Evolutionary conservation across 192 early-diverging fungal species (phyloP).

Genomic region (Umbelopsis ramanniana): DNA sequence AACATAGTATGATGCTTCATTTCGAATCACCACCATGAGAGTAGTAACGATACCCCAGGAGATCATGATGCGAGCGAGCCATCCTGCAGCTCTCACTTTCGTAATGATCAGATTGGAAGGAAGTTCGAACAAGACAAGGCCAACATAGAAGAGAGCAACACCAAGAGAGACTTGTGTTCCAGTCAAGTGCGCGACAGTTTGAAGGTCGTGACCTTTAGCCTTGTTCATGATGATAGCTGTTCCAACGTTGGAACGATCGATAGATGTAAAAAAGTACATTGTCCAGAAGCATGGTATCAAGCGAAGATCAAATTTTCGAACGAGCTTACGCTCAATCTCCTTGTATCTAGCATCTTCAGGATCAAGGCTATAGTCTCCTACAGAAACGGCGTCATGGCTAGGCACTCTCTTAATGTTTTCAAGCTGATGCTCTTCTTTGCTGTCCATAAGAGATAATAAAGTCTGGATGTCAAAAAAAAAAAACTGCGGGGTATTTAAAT

Average conservation of each 20-base stretch:
- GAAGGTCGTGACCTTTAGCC: not conserved
- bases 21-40: not conserved
- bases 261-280: not conserved
- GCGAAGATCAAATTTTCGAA: not conserved
- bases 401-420: not conserved
- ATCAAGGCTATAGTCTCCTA: not conserved
- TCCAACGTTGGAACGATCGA: not conserved
- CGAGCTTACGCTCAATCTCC: not conserved
- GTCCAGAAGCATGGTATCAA: not conserved
- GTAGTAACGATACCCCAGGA: not conserved
- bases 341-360: not conserved
- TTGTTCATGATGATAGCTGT: slow-evolving; percentile 9
- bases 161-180: not conserved
- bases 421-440: not conserved
- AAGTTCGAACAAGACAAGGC: slow-evolving; percentile 3
- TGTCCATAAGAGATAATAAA: not conserved
- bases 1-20: not conserved
- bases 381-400: not conserved
- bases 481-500: too few relatives aligned
- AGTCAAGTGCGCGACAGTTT: not conserved
- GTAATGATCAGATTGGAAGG: slow-evolving; percentile 6
- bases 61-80: slow-evolving; percentile 1
- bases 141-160: slow-evolving; percentile 4
- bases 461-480: not conserved
- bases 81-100: not conserved